Evolutionary conservation across 2,329 filamentous ascomycete genomes (phyloP), one percentile per base, ranked within the genome.

Genomic region (Ophiocordyceps australis): DNA sequence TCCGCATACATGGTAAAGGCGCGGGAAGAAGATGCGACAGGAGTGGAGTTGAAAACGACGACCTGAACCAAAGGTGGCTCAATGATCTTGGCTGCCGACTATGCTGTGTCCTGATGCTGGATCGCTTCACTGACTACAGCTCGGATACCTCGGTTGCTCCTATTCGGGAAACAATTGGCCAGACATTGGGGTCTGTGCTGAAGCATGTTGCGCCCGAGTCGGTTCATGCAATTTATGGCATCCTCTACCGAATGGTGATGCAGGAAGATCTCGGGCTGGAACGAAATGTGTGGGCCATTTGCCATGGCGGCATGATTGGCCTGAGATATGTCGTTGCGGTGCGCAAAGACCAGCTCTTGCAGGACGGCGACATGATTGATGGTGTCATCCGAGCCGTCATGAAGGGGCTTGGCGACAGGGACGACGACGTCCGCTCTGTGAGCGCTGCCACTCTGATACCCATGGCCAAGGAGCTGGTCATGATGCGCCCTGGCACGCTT

Each of bases 241-340:
- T 91, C 22, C 62, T 98, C 5, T 77, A 89, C 40, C 70, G 78
- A 20, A 78, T 98, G 56, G 83, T 95, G 20, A 89, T 93, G 71
- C 83, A 94, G 45, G 71, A 75, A 22, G 80, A 92, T 37, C 56
- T 89, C 14, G 67, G 72, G 20, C 56, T 85, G 14, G 71, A 75
- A 14, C 68, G 66, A 17, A 73, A 78, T 10, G 65, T 83, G 17
- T 98, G 89, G 89, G 82, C 92, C 31, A 79, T 94, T 20, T 93
- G 85, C 41, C 91, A 98, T 47, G 89, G 89, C 36, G 89, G 89
- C 33, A 98, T 98, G 89, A 85, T 95, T 24, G 89, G 89, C 7
- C 55, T 98, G 41, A 70, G 86, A 39, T 98, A 98, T 43, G 70
- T 98, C 24, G 89, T 98, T 17, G 89, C 89, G 7, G 82, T 98